Base-by-base conservation (phyloP, 2,329 filamentous ascomycete species). In the Cladosporium sp. region DNA sequence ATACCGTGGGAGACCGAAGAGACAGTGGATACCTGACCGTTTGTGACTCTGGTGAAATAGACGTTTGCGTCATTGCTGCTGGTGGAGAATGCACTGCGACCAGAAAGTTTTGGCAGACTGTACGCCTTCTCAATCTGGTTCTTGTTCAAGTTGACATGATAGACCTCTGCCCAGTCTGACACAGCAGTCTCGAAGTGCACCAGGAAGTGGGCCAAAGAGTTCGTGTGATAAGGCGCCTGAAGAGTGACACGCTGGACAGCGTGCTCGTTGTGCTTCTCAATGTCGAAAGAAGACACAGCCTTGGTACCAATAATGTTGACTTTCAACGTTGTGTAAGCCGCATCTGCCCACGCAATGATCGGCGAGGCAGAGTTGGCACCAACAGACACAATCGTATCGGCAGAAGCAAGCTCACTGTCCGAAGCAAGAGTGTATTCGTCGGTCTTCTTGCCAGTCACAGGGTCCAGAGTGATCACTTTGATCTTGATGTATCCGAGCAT, bases 41-140 rank as follows among this genome's bases (percentile, higher is more conserved):
- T 82, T 0, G 91, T 93, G 67, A 95, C 83, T 66, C 93, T 88
- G 2, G 91, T 93, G 76, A 98, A 97, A 80, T 92, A 97, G 8
- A 97, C 89, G 72, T 95, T 93, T 23, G 90, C 88, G 66, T 89
- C 90, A 49, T 87, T 85, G 2, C 88, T 91, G 78, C 90, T 95
- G 0, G 88, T 89, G 0, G 93, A 90, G 75, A 97, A 92, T 0
- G 90, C 87, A 28, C 92, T 93, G 49, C 81, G 82, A 0, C 90
- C 91, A 28, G 85, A 78, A 23, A 93, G 77, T 62, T 87, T 86
- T 0, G 93, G 91, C 14, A 98, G 82, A 31, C 89, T 87, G 76
- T 97, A 97, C 0, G 90, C 90, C 76, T 91, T 92, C n/a, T 83
- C 85, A 31, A 94, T 84, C 21, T 84, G 85, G 63, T 84, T 86